Percentiles rank a stretch among this genome's conserved stretches.
Conservation (phyloP, 352 stramenopile species). For the Globisporangium camurandrum region DNA sequence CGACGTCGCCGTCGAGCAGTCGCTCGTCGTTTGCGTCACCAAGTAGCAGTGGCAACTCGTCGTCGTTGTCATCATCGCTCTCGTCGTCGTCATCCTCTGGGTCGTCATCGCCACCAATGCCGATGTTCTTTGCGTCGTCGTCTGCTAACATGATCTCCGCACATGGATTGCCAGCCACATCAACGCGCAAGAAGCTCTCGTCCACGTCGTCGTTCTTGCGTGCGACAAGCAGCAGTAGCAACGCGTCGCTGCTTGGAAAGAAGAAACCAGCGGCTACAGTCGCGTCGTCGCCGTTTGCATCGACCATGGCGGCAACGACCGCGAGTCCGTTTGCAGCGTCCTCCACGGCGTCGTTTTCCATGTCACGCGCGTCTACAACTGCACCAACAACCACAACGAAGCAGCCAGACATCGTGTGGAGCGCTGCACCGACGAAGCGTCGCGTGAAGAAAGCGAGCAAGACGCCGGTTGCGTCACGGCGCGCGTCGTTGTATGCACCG, state of each 20-base stretch:
- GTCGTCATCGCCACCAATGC: conserved; percentile 5
- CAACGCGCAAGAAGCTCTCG: conserved; percentile 7
- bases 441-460: conserved; percentile 24
- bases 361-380: no score
- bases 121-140: conserved; percentile 21
- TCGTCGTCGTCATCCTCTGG: neutral
- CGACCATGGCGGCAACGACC: neutral
- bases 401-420: conserved; percentile 13
- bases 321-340: conserved; percentile 3
- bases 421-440: conserved; percentile 28
- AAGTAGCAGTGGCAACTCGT: conserved; percentile 4
- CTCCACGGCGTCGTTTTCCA: conserved; percentile 3
- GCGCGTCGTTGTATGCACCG: conserved; percentile 11
- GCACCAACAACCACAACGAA: no score
- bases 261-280: conserved; percentile 11
- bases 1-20: neutral
- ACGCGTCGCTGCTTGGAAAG: neutral
- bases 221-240: neutral
- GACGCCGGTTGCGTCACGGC: conserved; percentile 1
- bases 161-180: conserved; percentile 2
- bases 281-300: neutral
- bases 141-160: conserved; percentile 10
- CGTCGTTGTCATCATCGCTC: neutral
- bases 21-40: conserved; percentile 5
- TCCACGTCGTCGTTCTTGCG: neutral